Base-by-base conservation (phyloP, 306 rosid species). In the Vigna trinervia region DNA sequence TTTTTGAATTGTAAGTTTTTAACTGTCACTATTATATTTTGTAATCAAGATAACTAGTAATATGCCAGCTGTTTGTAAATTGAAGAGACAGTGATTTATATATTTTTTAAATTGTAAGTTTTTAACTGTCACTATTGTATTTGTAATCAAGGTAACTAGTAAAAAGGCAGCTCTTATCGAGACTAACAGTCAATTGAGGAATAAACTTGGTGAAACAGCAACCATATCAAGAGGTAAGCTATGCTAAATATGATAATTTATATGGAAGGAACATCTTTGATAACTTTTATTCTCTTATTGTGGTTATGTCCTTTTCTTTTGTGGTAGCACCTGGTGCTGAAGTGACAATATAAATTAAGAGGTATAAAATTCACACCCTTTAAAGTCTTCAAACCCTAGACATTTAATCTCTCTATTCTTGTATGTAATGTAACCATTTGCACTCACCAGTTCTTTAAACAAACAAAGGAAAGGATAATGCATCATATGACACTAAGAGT, bases 131-230 rank as follows among this genome's bases (percentile, higher is more conserved):
- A 75, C 60, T 71, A 5, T 64, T 65, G 45, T 75, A 39, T 70
- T 76, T 78, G 59, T 75, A 71, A 56, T 20, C 48, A 66, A 92
- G 99, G 99, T 96, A 71, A 92, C 99, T 59, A 80, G 89, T 75
- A 92, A 96, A 84, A 96, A 96, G 85, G 92, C 94, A 1, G 86
- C 94, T 15, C 83, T 87, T 83, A 92, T 96, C 56, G 96, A 91
- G 87, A 82, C 86, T 53, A 78, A 78, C 83, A 81, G 80, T 85
- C 89, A 80, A 69, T 85, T 96, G 91, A 86, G 89, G 86, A 84
- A 81, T 78, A 96, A 85, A 86, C 82, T 92, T 43, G 89, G 93
- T 78, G 88, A 65, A 80, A 78, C 88, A 46, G 92, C 95, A 80
- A 81, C 83, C 39, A 82, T 96, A 66, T 95, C 91, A 26, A 83